Evolutionary conservation across 257 asterid species (phyloP), one percentile per base, ranked within the genome.

Genomic region (Capsicum baccatum): DNA sequence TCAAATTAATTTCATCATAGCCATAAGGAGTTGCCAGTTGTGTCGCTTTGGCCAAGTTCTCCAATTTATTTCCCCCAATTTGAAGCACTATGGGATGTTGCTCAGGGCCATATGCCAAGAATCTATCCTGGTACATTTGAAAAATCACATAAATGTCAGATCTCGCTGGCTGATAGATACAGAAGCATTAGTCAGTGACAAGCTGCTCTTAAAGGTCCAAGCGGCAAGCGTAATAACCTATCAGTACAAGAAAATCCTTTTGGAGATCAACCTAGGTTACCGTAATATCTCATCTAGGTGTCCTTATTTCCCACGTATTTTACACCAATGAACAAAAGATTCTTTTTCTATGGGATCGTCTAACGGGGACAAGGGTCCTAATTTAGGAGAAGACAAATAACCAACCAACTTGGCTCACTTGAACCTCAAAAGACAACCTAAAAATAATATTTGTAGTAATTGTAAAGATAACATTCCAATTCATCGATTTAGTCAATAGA

Each of bases 1-100:
- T 96, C 85, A 96, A 91, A 86, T 96, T 96, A 85, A 96, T 96
- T 90, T 96, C 99, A 83, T 96, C 99, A 58, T 94, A 96, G 89
- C 98, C 98, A 86, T 94, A 96, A 84, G 98, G 79, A 74, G 88
- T 83, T 48, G 99, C 98, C 89, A 96, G 97, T 88, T 93, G 91
- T 82, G 92, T 89, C n/a, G 99, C 99, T 88, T 92, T 94, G 82
- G 95, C 98, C 83, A 96, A 83, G 91, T 93, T 96, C 79, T 90
- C 92, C 92, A 96, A 88, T 88, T 96, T 96, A 87, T 87, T 94
- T 86, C 99, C 98, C 60, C 99, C 99, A 71, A 96, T 92, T 84
- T 96, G 99, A 87, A 96, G 99, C 84, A 91, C 97, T 87, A 96
- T 93, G 54, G 99, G 99, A 87, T 96, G 99, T 85, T 96, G 98